These are phyloP conservation scores for Acacia confusa DNA, from an alignment of 306 rosid species.

Conservation along the genomic window DNA sequence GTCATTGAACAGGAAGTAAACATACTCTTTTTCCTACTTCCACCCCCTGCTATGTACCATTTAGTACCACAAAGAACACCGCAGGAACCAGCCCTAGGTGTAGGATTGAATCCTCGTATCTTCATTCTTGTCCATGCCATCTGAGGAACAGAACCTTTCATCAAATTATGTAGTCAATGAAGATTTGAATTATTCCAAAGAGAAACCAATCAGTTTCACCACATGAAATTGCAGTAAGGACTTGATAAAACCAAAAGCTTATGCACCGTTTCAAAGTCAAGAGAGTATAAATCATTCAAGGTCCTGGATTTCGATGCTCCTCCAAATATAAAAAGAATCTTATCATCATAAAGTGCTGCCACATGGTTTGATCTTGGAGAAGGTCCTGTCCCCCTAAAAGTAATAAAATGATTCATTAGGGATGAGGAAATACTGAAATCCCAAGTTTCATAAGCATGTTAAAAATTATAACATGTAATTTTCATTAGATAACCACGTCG, in stretches of 20 bases:
- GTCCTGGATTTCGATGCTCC: slow-evolving; percentile 85
- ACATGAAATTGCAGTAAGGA: neutral
- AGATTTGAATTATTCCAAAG: slow-evolving; percentile 12
- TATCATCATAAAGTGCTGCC: slow-evolving; percentile 85
- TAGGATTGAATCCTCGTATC: slow-evolving; percentile 81
- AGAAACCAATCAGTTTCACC: slow-evolving; percentile 27
- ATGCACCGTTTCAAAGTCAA: slow-evolving; percentile 92
- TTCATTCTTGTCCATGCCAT: slow-evolving; percentile 97
- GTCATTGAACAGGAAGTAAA: neutral
- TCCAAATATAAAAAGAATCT: slow-evolving; percentile 76
- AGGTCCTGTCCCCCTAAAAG: slow-evolving; percentile 86
- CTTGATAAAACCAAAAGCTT: slow-evolving; percentile 26
- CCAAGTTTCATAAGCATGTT: slow-evolving; percentile 10
- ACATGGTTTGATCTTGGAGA: slow-evolving; percentile 85
- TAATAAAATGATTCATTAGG: slow-evolving; percentile 6
- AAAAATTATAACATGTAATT: slow-evolving; percentile 14
- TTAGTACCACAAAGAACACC: slow-evolving; percentile 80
- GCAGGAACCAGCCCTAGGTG: slow-evolving; percentile 89
- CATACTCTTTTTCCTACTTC: slow-evolving; percentile 85
- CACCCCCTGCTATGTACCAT: slow-evolving; percentile 95
- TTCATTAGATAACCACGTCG: neutral
- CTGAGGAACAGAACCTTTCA: slow-evolving; percentile 48
- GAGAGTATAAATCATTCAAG: slow-evolving; percentile 81
- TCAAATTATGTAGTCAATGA: slow-evolving; percentile 32
- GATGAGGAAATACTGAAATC: neutral